Percentiles rank a stretch among this genome's conserved stretches.
Evolutionary conservation across 352 stramenopile genomes (phyloP).

Genomic region (Phytopythium boreale): DNA sequence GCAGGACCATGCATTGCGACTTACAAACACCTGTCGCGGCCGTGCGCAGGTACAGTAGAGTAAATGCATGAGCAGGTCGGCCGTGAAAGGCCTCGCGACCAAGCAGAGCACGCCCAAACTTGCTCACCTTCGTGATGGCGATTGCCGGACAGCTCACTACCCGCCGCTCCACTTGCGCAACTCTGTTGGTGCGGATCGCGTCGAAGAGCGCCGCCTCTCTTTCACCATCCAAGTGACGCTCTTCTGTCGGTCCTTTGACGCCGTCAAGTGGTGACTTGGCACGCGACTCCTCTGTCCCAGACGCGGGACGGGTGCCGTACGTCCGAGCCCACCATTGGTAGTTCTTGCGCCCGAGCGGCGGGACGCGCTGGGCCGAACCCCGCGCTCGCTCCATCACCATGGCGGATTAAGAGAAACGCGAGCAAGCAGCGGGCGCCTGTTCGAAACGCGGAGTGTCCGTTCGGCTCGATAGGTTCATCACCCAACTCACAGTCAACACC

Average conservation of each 20-base stretch:
- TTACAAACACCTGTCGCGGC: not conserved
- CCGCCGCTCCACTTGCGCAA: constrained; percentile 20
- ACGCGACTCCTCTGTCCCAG: too few relatives aligned
- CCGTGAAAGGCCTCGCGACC: not conserved
- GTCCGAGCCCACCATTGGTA: constrained; percentile 2
- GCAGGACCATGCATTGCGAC: not conserved
- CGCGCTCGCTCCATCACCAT: not conserved
- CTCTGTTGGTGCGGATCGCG: constrained; percentile 34
- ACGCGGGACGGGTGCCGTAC: not conserved
- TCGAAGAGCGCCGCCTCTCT: constrained; percentile 17
- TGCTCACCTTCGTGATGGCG: constrained; percentile 39
- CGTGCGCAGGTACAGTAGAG: too few relatives aligned
- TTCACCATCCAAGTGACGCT: not conserved
- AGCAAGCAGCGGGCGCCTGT: not conserved
- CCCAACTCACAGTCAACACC: too few relatives aligned
- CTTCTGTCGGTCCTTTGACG: not conserved
- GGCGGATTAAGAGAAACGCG: not conserved
- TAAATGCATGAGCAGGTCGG: not conserved
- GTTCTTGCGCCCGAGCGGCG: not conserved
- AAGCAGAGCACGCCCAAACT: too few relatives aligned
- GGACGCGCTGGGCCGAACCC: not conserved
- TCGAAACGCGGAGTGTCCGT: not conserved
- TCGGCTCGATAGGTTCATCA: too few relatives aligned
- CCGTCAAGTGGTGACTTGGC: too few relatives aligned
- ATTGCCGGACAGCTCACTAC: constrained; percentile 24